Evolutionary conservation across 345 rosid species (phyloP).

Genomic region (Populus nigra): DNA sequence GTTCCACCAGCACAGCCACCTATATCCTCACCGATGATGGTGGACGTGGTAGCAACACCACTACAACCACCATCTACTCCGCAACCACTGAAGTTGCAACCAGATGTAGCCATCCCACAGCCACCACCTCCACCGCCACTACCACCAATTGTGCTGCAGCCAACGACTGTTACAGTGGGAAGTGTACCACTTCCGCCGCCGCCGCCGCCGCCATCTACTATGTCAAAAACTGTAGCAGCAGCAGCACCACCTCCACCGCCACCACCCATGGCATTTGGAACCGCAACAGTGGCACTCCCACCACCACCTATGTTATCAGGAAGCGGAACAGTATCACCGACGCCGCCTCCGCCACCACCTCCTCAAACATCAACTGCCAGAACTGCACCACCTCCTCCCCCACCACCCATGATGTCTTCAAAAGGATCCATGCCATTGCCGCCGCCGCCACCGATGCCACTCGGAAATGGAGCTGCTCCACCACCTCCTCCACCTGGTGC

Average conservation of each 20-base stretch:
- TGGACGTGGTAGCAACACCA: not conserved
- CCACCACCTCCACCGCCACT: conserved; percentile 20
- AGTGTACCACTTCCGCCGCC: conserved; percentile 8
- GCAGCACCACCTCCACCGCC: not conserved
- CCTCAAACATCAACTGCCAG: conserved; percentile 8
- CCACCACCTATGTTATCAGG: conserved; percentile 24
- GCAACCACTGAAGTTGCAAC: conserved; percentile 13
- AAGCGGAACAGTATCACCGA: not conserved
- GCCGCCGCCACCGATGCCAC: conserved; percentile 34
- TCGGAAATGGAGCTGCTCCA: conserved; percentile 41
- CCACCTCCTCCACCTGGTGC: conserved; percentile 68
- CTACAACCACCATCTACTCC: not conserved
- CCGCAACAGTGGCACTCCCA: not conserved
- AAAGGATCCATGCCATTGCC: conserved; percentile 30
- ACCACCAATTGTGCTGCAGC: conserved; percentile 17
- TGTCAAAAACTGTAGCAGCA: not conserved
- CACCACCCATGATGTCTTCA: conserved; percentile 28
- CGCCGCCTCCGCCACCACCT: conserved; percentile 28
- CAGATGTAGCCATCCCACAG: conserved; percentile 4
- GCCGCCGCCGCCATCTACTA: conserved; percentile 13
- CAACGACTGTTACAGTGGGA: not conserved
- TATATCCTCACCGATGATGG: not conserved
- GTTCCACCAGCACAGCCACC: conserved; percentile 2
- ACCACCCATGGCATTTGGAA: not conserved
- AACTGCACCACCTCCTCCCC: conserved; percentile 39